Base-by-base conservation (phyloP, 1,284 basidiomycete species). In the Moniliella sp. region DNA sequence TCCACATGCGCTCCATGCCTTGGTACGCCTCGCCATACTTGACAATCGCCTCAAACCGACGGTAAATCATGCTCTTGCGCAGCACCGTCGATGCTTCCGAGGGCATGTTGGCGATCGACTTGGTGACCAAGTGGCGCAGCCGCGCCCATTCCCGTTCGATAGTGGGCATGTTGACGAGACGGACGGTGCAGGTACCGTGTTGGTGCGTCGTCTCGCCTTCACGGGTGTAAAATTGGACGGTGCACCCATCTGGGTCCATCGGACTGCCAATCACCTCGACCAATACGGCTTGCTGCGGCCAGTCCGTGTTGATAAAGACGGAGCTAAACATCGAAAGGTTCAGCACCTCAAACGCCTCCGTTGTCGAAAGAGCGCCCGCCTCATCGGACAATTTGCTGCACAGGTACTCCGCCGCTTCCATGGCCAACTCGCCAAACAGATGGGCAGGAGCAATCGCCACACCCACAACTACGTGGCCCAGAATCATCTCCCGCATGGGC, bases 341-440 rank as follows among this genome's bases (percentile, higher is more conserved):
- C 14, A 37, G 9, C 25, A 46, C 45, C 18, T 44, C 39, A n/a
- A 46, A 32, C 28, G 18, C 14, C 30, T 35, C 21, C 23, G 18
- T 10, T 18, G 27, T 28, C 21, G 31, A 1, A 33, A 25, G 15
- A 7, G 21, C 8, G 8, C 7, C 21, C n/a, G 7, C 21, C 8
- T 7, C 21, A n/a, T n/a, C 21, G n/a, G 21, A 23, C 7, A 23
- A n/a, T 23, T 23, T 7, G 7, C n/a, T n/a, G 21, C 7, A n/a
- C 7, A 23, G 8, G 31, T 40, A 44, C 34, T 36, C 36, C 5
- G 32, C 45, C 1, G 36, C 42, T 17, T 44, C 42, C 17, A 45
- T 37, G 3, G 45, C 45, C 0, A 47, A 36, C 34, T 47, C 45
- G 19, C 38, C 35, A 34, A 47, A 42, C 18, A 47, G 34, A 7